Evolutionary conservation across 2,329 filamentous ascomycete species (phyloP).

Genomic region (Eutypella sp.): DNA sequence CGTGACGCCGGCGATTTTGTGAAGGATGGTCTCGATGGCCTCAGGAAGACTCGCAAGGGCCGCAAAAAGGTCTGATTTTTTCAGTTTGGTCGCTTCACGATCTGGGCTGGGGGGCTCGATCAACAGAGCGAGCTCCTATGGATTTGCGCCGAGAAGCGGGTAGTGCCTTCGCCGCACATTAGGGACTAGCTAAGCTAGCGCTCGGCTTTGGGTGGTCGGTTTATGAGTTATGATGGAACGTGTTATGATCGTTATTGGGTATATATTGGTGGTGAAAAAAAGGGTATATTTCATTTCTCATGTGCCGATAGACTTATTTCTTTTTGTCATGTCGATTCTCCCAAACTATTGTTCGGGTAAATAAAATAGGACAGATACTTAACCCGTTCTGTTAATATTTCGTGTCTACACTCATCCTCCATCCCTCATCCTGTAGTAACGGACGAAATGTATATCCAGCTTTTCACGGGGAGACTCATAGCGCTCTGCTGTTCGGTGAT

Average conservation of each 20-base stretch:
- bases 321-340: too few species aligned
- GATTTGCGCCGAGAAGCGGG: neutral
- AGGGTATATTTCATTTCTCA: too few species aligned
- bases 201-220: neutral
- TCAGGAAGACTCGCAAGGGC: constrained; percentile 24
- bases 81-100: neutral
- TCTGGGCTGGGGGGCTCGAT: neutral
- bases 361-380: too few species aligned
- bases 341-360: too few species aligned
- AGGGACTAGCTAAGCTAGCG: neutral
- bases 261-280: neutral
- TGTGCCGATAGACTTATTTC: too few species aligned
- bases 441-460: too few species aligned
- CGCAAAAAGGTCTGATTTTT: constrained; percentile 14
- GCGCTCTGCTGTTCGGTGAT: too few species aligned
- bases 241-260: neutral
- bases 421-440: too few species aligned
- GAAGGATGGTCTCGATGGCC: constrained; percentile 28
- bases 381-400: too few species aligned
- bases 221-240: neutral
- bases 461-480: too few species aligned
- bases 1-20: constrained; percentile 28
- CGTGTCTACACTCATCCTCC: too few species aligned
- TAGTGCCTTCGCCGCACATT: too few species aligned
- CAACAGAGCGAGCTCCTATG: neutral